Evolutionary conservation across 2,329 filamentous ascomycete species (phyloP).

Genomic region (Lecanosticta acicola): DNA sequence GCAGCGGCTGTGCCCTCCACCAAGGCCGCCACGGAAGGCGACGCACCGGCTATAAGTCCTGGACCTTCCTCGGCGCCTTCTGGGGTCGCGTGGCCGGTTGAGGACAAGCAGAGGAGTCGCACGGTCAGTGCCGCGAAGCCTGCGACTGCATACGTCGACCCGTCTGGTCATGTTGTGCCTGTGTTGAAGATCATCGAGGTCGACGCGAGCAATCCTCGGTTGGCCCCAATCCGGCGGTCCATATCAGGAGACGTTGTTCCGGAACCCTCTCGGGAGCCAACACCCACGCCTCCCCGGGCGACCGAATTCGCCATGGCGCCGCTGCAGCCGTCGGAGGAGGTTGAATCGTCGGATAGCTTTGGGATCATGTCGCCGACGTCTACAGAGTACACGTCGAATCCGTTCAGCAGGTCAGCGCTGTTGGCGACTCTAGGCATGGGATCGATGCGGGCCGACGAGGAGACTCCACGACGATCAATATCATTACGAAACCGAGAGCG

Average conservation of each 20-base stretch:
- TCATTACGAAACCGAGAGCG: conserved; percentile 16
- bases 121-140: conserved; percentile 37
- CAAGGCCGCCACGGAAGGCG: conserved; percentile 13
- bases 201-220: conserved; percentile 4
- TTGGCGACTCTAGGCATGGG: conserved; percentile 35
- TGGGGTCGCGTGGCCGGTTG: conserved; percentile 54
- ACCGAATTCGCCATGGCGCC: conserved; percentile 34
- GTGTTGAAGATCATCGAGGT: conserved; percentile 25
- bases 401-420: conserved; percentile 32
- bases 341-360: conserved; percentile 33
- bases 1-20: conserved; percentile 14
- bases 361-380: conserved; percentile 38
- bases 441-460: conserved; percentile 25
- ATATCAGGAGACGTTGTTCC: neutral
- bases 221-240: neutral
- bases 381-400: conserved; percentile 37
- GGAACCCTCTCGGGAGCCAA: neutral
- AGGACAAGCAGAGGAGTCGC: conserved; percentile 34
- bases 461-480: conserved; percentile 20
- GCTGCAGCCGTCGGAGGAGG: conserved; percentile 28
- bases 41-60: conserved; percentile 37
- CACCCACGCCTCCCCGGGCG: conserved; percentile 35
- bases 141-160: conserved; percentile 46
- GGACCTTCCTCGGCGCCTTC: conserved; percentile 64
- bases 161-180: conserved; percentile 32